phyloP scores from a whole-genome alignment of 345 rosid species.

The Nephelium lappaceum region DNA sequence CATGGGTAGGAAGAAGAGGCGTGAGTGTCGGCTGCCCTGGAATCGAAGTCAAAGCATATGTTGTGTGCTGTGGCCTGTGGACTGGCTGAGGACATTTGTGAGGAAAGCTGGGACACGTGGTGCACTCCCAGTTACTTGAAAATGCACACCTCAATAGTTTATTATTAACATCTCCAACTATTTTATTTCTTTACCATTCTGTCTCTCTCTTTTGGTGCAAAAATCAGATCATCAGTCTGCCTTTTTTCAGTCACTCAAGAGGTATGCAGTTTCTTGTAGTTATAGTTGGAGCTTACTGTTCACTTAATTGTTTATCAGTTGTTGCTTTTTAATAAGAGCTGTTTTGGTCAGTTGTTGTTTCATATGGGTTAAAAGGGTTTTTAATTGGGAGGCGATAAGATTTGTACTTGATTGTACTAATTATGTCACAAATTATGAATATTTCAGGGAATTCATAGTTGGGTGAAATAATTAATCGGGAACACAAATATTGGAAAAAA shows the following conservation, averaged over 20 bases:
- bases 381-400: no score
- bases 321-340: not conserved
- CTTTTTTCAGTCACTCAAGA: not conserved
- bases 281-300: not conserved
- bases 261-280: not conserved
- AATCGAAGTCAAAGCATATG: not conserved
- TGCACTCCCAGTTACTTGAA: not conserved
- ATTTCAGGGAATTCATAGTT: no score
- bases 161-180: not conserved
- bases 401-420: no score
- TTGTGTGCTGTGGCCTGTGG: no score
- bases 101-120: not conserved
- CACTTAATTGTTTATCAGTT: not conserved
- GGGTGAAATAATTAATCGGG: not conserved
- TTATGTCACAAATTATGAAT: no score
- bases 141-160: not conserved
- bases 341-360: no score
- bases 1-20: no score
- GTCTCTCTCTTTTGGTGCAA: not conserved
- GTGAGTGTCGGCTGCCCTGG: no score
- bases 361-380: not conserved
- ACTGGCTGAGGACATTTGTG: not conserved
- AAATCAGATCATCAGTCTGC: not conserved
- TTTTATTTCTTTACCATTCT: not conserved
- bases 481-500: not conserved